Evolutionary conservation across 148 eudicot genomes (phyloP).

Genomic region (Diospyros lotus): DNA sequence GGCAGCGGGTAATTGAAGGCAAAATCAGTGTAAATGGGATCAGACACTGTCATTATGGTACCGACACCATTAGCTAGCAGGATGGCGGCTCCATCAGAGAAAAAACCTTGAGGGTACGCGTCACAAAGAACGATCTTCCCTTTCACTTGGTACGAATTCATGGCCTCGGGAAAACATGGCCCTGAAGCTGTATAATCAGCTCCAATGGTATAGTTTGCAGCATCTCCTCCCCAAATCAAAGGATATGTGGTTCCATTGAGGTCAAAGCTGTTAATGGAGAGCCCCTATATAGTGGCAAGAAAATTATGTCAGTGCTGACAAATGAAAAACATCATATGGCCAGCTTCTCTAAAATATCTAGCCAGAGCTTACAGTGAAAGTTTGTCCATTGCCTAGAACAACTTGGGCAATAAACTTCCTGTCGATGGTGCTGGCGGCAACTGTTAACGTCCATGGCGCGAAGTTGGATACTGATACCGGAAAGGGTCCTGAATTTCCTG

Average conservation of each 20-base stretch:
- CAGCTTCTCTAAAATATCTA: neutral
- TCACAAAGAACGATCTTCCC: constrained; percentile 6
- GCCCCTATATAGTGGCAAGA: constrained; percentile 1
- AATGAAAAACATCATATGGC: neutral
- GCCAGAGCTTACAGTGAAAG: neutral
- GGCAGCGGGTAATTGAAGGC: constrained; percentile 7
- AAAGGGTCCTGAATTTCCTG: constrained; percentile 3
- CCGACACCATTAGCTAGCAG: constrained; percentile 4
- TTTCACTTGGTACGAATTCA: constrained; percentile 3
- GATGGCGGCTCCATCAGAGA: neutral
- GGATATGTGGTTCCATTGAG: neutral
- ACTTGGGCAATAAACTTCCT: constrained; percentile 5
- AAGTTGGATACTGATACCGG: constrained; percentile 2
- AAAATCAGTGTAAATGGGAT: neutral
- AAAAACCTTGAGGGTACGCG: no score
- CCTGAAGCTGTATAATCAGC: neutral
- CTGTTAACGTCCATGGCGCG: constrained; percentile 11
- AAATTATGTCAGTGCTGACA: no score
- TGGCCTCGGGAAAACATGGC: neutral
- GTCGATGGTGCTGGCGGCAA: constrained; percentile 8
- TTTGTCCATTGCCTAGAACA: constrained; percentile 8
- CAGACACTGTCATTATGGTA: neutral
- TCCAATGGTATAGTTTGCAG: neutral
- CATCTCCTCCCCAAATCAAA: constrained; percentile 7
- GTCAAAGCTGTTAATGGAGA: constrained; percentile 7